Evolutionary conservation across 129 eudicot species (phyloP).

Genomic region (Dittrichia graveolens): DNA sequence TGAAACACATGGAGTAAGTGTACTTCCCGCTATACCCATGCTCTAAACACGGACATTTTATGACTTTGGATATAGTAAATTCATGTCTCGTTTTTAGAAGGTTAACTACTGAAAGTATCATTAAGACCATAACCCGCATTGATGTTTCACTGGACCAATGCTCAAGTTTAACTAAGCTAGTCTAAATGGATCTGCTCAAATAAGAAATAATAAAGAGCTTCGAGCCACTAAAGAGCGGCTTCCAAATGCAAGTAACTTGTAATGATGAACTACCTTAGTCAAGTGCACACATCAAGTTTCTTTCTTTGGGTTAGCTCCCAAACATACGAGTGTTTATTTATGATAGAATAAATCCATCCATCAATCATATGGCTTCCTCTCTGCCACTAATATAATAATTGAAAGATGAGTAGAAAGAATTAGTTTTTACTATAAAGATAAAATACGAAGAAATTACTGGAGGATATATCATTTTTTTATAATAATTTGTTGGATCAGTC

Average conservation of each 20-base stretch:
- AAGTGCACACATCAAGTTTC: conserved; percentile 92
- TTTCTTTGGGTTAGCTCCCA: conserved; percentile 51
- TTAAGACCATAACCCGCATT: conserved; percentile 88
- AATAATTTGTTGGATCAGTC: too few species aligned
- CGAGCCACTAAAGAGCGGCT: too few species aligned
- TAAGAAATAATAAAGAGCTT: too few species aligned
- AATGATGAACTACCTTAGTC: conserved; percentile 95
- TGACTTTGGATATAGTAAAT: conserved; percentile 43
- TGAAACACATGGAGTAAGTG: conserved; percentile 55
- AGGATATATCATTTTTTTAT: too few species aligned
- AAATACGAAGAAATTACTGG: too few species aligned
- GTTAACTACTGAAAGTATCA: conserved; percentile 90
- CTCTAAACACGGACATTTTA: conserved; percentile 83
- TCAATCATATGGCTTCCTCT: too few species aligned
- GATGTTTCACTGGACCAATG: conserved; percentile 86
- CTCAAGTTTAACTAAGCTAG: conserved; percentile 60
- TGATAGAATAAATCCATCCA: too few species aligned
- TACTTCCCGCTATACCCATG: conserved; percentile 73
- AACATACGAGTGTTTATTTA: too few species aligned
- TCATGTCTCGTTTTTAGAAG: conserved; percentile 56
- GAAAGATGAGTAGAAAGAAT: too few species aligned
- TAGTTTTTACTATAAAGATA: too few species aligned
- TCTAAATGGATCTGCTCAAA: conserved; percentile 49
- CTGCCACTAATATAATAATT: too few species aligned
- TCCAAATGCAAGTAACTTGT: conserved; percentile 83